Percentiles rank a stretch among this genome's conserved stretches.
Evolutionary conservation across 805 yeast genomes (phyloP).

Genomic region (Saturnispora serradocipensis): DNA sequence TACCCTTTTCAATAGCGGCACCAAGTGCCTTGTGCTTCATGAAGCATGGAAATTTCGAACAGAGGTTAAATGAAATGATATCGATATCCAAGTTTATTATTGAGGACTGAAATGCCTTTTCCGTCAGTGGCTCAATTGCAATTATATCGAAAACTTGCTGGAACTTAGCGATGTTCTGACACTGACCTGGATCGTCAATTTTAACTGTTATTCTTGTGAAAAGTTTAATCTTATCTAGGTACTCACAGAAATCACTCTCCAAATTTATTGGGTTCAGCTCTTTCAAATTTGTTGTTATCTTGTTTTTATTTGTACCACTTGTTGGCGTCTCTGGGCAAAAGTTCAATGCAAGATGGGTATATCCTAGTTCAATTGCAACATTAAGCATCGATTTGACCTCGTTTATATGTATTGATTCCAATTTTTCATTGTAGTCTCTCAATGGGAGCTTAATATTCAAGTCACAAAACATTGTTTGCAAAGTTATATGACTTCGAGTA

Average conservation of each 20-base stretch:
- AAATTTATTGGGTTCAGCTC: conserved; percentile 35
- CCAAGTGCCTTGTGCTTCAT: conserved; percentile 79
- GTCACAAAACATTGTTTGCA: conserved; percentile 43
- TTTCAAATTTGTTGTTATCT: conserved; percentile 40
- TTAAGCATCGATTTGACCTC: conserved; percentile 41
- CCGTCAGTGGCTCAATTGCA: conserved; percentile 73
- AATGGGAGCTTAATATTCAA: conserved; percentile 71
- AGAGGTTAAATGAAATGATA: conserved; percentile 62
- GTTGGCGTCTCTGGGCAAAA: conserved; percentile 26
- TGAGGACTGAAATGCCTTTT: conserved; percentile 67
- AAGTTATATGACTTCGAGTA: neutral
- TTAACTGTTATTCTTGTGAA: conserved; percentile 68
- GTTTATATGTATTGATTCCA: conserved; percentile 34
- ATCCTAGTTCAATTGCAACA: conserved; percentile 53
- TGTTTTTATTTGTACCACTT: conserved; percentile 37
- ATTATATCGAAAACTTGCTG: conserved; percentile 58
- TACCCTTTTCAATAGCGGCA: conserved; percentile 74
- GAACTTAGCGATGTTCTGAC: conserved; percentile 47
- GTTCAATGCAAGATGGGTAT: conserved; percentile 70
- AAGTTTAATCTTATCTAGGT: conserved; percentile 32
- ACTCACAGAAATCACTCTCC: conserved; percentile 26
- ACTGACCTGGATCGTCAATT: conserved; percentile 69
- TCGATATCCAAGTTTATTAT: conserved; percentile 75
- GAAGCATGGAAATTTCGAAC: conserved; percentile 59
- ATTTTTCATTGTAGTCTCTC: conserved; percentile 33